Evolutionary conservation across 805 yeast genomes (phyloP).

Genomic region (Candida namnaoensis): DNA sequence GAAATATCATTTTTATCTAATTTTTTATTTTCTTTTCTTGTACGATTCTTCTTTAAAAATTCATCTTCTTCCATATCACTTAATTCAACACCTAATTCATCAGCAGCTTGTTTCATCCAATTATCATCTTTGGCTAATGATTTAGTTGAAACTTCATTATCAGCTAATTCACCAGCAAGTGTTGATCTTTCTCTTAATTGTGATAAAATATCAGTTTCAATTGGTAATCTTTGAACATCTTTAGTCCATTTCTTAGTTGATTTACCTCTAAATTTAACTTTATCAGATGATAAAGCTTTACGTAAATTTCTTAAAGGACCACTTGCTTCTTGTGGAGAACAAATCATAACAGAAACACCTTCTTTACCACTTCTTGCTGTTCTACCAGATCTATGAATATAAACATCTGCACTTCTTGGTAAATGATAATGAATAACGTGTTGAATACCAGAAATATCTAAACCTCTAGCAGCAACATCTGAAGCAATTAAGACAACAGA

Average conservation of each 20-base stretch:
- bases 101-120: conserved; percentile 89
- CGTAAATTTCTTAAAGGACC: conserved; percentile 79
- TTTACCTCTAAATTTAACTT: conserved; percentile 18
- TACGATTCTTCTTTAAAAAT: conserved; percentile 52
- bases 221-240: conserved; percentile 61
- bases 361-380: conserved; percentile 93
- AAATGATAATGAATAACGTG: conserved; percentile 95
- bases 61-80: conserved; percentile 68
- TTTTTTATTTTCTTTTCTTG: conserved; percentile 42
- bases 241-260: conserved; percentile 36
- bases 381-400: conserved; percentile 94
- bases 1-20: conserved; percentile 41
- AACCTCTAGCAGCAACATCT: conserved; percentile 97
- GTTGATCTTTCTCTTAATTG: conserved; percentile 63
- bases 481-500: conserved; percentile 79
- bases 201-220: conserved; percentile 65
- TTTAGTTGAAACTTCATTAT: conserved; percentile 51
- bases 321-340: conserved; percentile 89
- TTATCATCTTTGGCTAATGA: conserved; percentile 58
- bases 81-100: conserved; percentile 78
- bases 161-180: conserved; percentile 70
- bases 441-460: conserved; percentile 83
- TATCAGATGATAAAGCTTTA: conserved; percentile 36
- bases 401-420: conserved; percentile 90
- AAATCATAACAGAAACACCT: conserved; percentile 91